Base-by-base conservation (phyloP, 345 rosid species). In the Rhodamnia argentea region DNA sequence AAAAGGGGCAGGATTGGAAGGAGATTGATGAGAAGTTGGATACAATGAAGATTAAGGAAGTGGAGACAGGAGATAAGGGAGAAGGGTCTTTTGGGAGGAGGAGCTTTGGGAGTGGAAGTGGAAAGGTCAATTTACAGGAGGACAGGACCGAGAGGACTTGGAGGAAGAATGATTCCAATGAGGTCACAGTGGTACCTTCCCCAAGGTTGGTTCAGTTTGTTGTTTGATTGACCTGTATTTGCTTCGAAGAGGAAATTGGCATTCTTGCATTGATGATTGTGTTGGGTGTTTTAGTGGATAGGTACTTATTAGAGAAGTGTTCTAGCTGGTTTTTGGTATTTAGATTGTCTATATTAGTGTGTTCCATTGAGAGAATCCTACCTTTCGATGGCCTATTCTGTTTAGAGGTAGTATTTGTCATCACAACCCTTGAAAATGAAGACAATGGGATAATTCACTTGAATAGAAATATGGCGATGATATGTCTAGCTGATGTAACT, bases 21-120 rank as follows among this genome's bases (percentile, higher is more conserved):
- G 98, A 95, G 93, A 95, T 96, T 86, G 99, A 97, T 83, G 99
- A 93, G 94, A 97, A 94, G 91, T 89, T 97, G 24, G 96, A 90
- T 85, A 88, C 92, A 18, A 86, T 88, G 52, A 96, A 89, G 89
- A 76, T 93, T 27, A 92, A 88, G 88, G 96, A 93, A 22, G 42
- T 76, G 26, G 98, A 94, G 86, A 94, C 85, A 88, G 91, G 86
- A 7, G 96, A 91, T 84, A 89, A 76, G 76, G 89, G 91, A 27
- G 91, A 88, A 55, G 94, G 90, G 5, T 60, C 82, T 86, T 76
- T 52, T 6, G 91, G 89, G 82, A 88, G 85, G 84, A 86, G 92
- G 91, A 85, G 86, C 84, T 87, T 87, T 52, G 87, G 87, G 56
- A 82, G 75, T 32, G 86, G 86, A 74, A 58, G 11, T 50, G 86